These are phyloP conservation scores for Coffea canephora DNA, from an alignment of 257 asterid genomes.

Conservation along the genomic window DNA sequence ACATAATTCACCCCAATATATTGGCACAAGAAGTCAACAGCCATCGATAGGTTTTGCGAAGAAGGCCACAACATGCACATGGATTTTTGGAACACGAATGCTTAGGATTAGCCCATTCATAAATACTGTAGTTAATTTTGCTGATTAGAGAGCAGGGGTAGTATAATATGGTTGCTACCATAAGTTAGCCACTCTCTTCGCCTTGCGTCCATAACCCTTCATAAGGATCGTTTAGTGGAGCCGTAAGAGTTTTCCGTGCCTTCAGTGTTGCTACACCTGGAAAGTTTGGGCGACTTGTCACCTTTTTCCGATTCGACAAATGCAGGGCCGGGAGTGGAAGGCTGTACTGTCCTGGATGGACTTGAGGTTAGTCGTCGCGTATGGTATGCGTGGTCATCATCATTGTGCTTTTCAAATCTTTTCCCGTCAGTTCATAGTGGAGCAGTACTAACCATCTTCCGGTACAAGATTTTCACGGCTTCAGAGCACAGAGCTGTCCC, in stretches of 20 bases:
- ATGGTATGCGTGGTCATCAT: background rate
- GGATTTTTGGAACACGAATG: too few species aligned
- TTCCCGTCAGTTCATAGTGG: conserved; percentile 7
- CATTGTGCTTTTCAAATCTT: conserved; percentile 20
- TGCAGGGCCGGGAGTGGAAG: background rate
- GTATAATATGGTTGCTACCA: too few species aligned
- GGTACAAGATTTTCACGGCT: conserved; percentile 13
- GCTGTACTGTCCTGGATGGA: background rate
- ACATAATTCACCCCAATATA: too few species aligned
- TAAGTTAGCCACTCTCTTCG: too few species aligned
- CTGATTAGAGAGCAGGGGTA: too few species aligned
- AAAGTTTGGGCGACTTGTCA: background rate
- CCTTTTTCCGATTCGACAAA: background rate
- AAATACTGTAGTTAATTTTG: too few species aligned
- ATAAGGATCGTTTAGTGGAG: background rate
- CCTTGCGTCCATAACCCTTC: background rate
- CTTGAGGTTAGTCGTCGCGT: background rate
- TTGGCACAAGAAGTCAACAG: too few species aligned
- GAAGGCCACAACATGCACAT: too few species aligned
- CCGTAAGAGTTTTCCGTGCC: background rate
- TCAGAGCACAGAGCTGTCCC: background rate
- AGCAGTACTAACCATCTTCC: background rate
- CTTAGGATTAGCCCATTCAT: too few species aligned
- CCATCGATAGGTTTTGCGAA: too few species aligned
- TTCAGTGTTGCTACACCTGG: background rate